Conservation (phyloP, 805 yeast genomes). For the Lipomyces chichibuensis region DNA sequence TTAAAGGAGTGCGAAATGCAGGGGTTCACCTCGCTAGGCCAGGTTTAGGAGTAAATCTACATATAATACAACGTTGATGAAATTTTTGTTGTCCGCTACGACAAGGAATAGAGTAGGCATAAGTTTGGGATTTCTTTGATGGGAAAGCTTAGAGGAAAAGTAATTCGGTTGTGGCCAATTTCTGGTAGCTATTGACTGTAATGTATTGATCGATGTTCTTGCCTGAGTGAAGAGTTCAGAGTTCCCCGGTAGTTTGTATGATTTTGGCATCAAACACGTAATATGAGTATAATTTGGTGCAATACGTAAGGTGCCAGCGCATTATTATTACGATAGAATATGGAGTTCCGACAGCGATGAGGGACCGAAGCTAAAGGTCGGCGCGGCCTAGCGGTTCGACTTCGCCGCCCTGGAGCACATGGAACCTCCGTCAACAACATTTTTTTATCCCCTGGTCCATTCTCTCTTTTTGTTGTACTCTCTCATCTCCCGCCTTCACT, state of each 20-base stretch:
- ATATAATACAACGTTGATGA: too few relatives aligned
- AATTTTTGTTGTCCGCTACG: too few relatives aligned
- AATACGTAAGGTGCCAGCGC: too few relatives aligned
- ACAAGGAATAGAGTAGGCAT: too few relatives aligned
- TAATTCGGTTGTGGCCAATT: too few relatives aligned
- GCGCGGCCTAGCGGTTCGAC: not conserved
- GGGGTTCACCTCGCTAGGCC: not conserved
- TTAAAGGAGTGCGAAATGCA: not conserved
- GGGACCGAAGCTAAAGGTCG: not conserved
- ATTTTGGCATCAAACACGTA: not conserved
- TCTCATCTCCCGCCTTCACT: not conserved
- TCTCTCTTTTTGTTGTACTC: not conserved
- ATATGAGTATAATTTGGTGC: too few relatives aligned
- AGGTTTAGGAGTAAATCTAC: not conserved
- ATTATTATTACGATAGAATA: too few relatives aligned
- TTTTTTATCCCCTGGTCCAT: not conserved
- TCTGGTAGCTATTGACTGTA: too few relatives aligned
- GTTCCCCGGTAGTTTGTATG: not conserved
- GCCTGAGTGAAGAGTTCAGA: too few relatives aligned
- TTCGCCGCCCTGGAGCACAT: not conserved
- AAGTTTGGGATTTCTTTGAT: too few relatives aligned
- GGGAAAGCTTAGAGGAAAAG: too few relatives aligned
- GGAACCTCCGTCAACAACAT: not conserved
- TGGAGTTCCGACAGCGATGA: not conserved
- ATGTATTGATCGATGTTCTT: too few relatives aligned